Conservation (phyloP, 345 rosid genomes). For the Salix koriyanagi region DNA sequence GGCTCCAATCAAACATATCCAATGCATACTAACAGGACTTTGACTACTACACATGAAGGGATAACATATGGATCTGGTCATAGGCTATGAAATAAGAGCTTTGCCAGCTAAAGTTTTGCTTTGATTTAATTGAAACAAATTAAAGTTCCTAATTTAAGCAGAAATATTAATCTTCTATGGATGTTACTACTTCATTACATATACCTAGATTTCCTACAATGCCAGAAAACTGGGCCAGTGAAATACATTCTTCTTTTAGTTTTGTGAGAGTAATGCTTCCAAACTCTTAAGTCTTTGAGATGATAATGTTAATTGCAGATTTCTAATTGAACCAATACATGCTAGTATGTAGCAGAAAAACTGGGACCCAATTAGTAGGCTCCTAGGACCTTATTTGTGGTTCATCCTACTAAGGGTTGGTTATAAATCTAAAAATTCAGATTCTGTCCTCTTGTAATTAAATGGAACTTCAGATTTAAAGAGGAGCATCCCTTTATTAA, state of each 20-base stretch:
- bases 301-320: background rate
- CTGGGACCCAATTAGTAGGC: background rate
- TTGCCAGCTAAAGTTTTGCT: background rate
- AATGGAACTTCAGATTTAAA: background rate
- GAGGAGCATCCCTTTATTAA: background rate
- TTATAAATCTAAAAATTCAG: background rate
- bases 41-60: background rate
- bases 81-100: background rate
- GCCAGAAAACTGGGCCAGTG: background rate
- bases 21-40: background rate
- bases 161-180: background rate
- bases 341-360: background rate
- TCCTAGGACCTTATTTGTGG: background rate
- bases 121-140: background rate
- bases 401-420: background rate
- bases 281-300: background rate
- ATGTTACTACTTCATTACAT: background rate
- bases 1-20: background rate
- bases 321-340: background rate
- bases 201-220: background rate
- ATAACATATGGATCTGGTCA: background rate
- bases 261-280: background rate
- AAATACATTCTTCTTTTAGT: background rate
- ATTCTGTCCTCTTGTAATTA: background rate
- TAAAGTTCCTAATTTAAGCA: background rate